Percentiles rank a stretch among this genome's conserved stretches.
Conservation (phyloP, 306 rosid species). For the Carpinus fangiana region DNA sequence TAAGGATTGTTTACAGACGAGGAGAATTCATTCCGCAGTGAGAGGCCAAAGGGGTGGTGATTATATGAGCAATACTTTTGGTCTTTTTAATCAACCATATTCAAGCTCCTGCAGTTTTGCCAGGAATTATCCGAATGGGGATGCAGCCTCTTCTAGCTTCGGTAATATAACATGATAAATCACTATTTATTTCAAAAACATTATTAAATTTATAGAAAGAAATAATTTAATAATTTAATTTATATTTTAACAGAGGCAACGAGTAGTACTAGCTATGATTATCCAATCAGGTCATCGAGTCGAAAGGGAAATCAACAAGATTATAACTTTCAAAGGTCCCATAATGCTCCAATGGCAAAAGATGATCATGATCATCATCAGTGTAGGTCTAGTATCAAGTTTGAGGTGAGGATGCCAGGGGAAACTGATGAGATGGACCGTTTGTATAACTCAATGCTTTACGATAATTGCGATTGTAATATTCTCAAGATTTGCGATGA, state of each 20-base stretch:
- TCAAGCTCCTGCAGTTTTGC: background rate
- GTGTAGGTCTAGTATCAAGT: background rate
- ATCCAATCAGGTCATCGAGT: background rate
- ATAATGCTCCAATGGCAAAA: background rate
- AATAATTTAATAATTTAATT: background rate
- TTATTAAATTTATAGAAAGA: background rate
- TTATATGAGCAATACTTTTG: background rate
- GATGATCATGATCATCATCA: too few relatives aligned
- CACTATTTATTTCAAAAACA: background rate
- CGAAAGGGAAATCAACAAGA: background rate
- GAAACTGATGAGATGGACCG: background rate
- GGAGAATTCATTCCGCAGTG: background rate
- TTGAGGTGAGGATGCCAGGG: constrained; percentile 19
- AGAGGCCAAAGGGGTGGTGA: background rate
- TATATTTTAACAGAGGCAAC: too few relatives aligned
- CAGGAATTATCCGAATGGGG: background rate
- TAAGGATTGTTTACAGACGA: background rate
- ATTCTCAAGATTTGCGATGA: constrained; percentile 28
- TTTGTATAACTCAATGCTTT: constrained; percentile 20
- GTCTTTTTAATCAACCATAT: too few relatives aligned
- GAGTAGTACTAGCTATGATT: background rate
- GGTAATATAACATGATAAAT: background rate
- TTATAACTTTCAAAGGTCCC: background rate
- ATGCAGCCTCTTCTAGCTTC: background rate
- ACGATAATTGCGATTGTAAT: constrained; percentile 14